Evolutionary conservation across 495 filamentous ascomycete species (phyloP).

Genomic region (Aspergillus steynii): DNA sequence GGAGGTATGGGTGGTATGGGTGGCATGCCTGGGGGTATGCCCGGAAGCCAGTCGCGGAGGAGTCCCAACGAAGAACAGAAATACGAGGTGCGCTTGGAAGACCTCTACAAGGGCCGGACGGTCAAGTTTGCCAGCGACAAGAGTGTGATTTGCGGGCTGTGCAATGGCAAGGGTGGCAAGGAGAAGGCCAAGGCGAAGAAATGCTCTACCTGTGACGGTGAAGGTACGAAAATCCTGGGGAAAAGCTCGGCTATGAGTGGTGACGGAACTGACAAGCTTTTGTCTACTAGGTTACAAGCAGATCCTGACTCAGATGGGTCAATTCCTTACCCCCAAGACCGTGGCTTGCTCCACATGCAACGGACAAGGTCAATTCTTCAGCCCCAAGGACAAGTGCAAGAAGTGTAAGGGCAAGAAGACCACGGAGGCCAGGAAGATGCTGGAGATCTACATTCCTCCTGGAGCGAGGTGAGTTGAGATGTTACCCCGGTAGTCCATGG

Average conservation of each 20-base stretch:
- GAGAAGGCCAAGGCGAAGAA: slow-evolving; percentile 83
- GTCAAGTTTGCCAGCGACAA: slow-evolving; percentile 93
- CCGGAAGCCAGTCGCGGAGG: slow-evolving; percentile 61
- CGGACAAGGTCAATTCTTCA: slow-evolving; percentile 78
- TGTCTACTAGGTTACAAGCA: slow-evolving; percentile 57
- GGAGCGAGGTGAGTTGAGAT: slow-evolving; percentile 61
- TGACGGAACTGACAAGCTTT: slow-evolving; percentile 12
- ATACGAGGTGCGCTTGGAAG: slow-evolving; percentile 87
- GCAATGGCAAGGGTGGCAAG: slow-evolving; percentile 89
- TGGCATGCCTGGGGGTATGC: slow-evolving; percentile 61
- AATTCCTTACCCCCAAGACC: slow-evolving; percentile 74
- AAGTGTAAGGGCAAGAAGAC: slow-evolving; percentile 94
- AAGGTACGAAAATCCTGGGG: slow-evolving; percentile 42
- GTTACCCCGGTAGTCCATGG: neutral
- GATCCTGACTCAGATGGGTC: slow-evolving; percentile 73
- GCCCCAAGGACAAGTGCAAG: slow-evolving; percentile 95
- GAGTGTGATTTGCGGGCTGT: slow-evolving; percentile 82
- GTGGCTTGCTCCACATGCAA: slow-evolving; percentile 75
- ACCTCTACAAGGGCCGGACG: slow-evolving; percentile 97
- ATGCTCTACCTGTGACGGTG: slow-evolving; percentile 80
- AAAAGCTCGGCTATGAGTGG: neutral
- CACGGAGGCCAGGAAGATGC: slow-evolving; percentile 79
- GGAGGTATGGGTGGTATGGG: slow-evolving; percentile 53
- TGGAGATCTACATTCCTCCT: slow-evolving; percentile 94
- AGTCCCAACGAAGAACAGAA: slow-evolving; percentile 85